Base-by-base conservation (phyloP, 2,329 filamentous ascomycete species). In the Oidium heveae region DNA sequence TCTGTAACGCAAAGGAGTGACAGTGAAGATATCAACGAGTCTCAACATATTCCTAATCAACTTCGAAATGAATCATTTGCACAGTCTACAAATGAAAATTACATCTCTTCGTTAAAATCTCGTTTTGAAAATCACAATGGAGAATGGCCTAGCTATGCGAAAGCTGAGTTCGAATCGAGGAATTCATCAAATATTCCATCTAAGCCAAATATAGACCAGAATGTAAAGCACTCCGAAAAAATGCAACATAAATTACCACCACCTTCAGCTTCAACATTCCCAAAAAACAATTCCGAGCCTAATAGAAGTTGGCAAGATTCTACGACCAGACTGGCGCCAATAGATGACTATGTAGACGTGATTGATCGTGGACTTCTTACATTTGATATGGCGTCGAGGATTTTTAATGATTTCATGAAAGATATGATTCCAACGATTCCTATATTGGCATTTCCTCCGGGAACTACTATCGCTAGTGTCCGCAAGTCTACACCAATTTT, bases 351-450 rank as follows among this genome's bases (percentile, higher is more conserved):
- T 59, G 56, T 59, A 50, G 69, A 71, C 61, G 64, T 69, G 16
- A 68, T 84, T 41, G 77, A 80, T 58, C 71, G 75, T 10, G 77
- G 77, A 1, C 61, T 82, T 43, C 63, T 84, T 34, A 74, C 72
- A 2, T 68, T 73, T 63, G 73, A 74, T 1, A 68, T 71, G 56
- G 79, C 79, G 1, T 65, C 68, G 2, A 68, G 71, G 55, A 69
- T 82, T 47, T 77, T 82, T 58, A 64, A 68, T 24, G 70, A 74
- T 10, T 84, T 82, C 64, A 74, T 71, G 39, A 70, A 73, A 15
- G 68, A 73, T 50, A 81, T 83, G 74, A 69, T 72, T 18, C 69
- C 68, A 1, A 79, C 82, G 58, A 70, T 82, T 54, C 80, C 80
- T 0, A 73, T 74, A 1, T 75, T 84, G 18, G 69, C 81, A 28